These are phyloP conservation scores for Erythrophleum ivorense DNA, from an alignment of 331 rosid species.

Conservation along the genomic window DNA sequence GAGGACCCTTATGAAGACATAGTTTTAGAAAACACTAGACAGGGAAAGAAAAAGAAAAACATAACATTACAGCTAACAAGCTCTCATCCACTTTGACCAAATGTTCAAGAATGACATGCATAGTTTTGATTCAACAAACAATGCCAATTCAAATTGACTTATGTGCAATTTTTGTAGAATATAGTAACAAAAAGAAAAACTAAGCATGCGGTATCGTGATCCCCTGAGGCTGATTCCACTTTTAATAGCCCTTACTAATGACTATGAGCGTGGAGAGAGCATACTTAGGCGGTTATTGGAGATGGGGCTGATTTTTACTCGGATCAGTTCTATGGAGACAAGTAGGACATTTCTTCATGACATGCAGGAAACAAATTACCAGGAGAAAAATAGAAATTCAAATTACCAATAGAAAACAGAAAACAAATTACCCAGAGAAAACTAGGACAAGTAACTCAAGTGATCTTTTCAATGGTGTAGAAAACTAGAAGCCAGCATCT, in stretches of 20 bases:
- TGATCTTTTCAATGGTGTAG: background rate
- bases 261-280: no score
- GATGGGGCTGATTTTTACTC: no score
- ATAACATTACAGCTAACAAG: background rate
- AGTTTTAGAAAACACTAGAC: background rate
- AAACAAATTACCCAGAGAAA: background rate
- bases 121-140: no score
- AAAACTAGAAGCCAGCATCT: background rate
- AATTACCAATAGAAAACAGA: background rate
- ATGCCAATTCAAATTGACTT: no score
- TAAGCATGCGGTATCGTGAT: background rate
- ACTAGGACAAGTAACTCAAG: background rate
- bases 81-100: background rate
- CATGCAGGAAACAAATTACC: no score
- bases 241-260: no score
- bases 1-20: background rate
- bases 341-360: no score
- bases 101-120: background rate
- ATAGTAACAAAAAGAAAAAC: background rate
- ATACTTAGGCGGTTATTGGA: no score
- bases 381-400: no score
- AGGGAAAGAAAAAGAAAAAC: background rate
- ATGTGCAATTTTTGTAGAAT: background rate
- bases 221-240: no score
- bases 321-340: no score